Percentiles rank a stretch among this genome's conserved stretches.
Evolutionary conservation across 495 filamentous ascomycete species (phyloP).

Genomic region (Penicillium desertorum): DNA sequence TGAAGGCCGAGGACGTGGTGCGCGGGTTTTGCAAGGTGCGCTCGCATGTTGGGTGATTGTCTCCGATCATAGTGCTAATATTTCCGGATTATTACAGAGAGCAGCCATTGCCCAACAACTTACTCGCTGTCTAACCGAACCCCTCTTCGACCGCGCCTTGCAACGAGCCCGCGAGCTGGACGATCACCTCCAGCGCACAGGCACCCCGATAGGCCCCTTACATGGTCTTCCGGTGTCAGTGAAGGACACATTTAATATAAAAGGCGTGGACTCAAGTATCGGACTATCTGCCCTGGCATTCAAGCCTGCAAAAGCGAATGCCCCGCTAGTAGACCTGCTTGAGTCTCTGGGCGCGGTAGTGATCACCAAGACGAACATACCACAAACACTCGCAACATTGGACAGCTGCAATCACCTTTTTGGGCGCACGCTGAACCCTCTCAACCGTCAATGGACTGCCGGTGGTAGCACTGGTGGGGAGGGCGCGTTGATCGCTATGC

Average conservation of each 20-base stretch:
- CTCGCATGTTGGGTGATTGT: background rate
- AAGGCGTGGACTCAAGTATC: constrained; percentile 57
- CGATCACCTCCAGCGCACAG: constrained; percentile 47
- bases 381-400: constrained; percentile 49
- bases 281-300: constrained; percentile 57
- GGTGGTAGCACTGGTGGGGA: constrained; percentile 70
- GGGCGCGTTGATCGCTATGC: constrained; percentile 60
- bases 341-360: constrained; percentile 53
- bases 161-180: constrained; percentile 59
- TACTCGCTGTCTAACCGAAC: constrained; percentile 65
- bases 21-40: constrained; percentile 59
- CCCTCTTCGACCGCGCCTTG: constrained; percentile 62
- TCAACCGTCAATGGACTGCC: constrained; percentile 53
- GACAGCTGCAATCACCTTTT: constrained; percentile 49
- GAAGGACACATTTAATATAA: constrained; percentile 66
- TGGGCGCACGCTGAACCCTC: constrained; percentile 64
- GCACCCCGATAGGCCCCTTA: constrained; percentile 56
- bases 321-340: constrained; percentile 42
- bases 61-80: constrained; percentile 1
- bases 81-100: constrained; percentile 30
- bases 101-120: constrained; percentile 62
- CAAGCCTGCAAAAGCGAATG: constrained; percentile 48
- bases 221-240: constrained; percentile 67
- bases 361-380: constrained; percentile 67
- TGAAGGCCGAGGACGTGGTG: constrained; percentile 55